phyloP scores from a whole-genome alignment of 345 rosid genomes.

The Heritiera littoralis region DNA sequence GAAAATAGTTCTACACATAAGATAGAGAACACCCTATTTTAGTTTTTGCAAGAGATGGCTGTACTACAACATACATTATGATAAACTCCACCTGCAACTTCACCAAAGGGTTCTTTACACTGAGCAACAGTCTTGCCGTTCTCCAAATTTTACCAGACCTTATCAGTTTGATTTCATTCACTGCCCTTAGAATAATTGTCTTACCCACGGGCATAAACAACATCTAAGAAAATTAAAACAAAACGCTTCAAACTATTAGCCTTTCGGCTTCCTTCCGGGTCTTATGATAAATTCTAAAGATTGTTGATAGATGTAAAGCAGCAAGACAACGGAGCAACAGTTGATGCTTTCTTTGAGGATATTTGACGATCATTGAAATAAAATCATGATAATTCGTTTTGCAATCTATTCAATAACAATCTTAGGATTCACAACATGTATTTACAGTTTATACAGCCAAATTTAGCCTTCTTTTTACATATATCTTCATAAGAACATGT shows the following conservation, averaged over 20 bases:
- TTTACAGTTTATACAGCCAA: not conserved
- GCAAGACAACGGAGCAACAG: constrained; percentile 8
- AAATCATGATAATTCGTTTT: not conserved
- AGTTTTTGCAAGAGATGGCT: constrained; percentile 55
- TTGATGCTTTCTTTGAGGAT: constrained; percentile 6
- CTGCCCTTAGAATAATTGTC: constrained; percentile 66
- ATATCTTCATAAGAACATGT: not conserved
- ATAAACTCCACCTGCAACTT: constrained; percentile 54
- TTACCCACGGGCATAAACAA: constrained; percentile 47
- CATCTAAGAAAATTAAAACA: constrained; percentile 3
- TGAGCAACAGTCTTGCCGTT: constrained; percentile 79
- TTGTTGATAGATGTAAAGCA: not conserved
- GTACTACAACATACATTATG: constrained; percentile 72
- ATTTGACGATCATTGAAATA: not conserved
- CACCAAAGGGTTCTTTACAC: constrained; percentile 74
- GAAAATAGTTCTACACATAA: not conserved
- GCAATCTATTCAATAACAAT: not conserved
- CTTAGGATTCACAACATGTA: not conserved
- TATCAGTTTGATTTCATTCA: constrained; percentile 78
- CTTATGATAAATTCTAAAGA: not conserved
- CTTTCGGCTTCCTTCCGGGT: not conserved
- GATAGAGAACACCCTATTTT: constrained; percentile 47
- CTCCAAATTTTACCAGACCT: constrained; percentile 87
- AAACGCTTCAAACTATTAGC: not conserved
- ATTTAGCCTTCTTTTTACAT: not conserved